These are phyloP conservation scores for Mucor saturninus DNA, from an alignment of 371 early-diverging fungal species.

Conservation along the genomic window DNA sequence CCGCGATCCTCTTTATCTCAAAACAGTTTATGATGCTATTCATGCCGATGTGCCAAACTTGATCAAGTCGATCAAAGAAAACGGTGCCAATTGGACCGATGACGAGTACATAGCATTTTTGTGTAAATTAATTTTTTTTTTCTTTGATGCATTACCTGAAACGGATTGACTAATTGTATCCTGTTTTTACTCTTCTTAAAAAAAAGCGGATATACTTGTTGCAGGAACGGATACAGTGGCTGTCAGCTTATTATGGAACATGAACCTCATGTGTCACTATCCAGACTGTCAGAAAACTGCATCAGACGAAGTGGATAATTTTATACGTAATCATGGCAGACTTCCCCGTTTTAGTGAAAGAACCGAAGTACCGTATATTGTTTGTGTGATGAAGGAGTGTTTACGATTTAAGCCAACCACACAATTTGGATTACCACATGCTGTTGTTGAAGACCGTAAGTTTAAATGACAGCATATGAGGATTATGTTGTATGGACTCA, in stretches of 20 bases:
- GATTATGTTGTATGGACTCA: not conserved
- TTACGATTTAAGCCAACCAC: constrained; percentile 18
- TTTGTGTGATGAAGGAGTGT: constrained; percentile 22
- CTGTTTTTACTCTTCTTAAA: not conserved
- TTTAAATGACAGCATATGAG: not conserved
- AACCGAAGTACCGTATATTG: constrained; percentile 7
- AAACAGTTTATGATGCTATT: constrained; percentile 11
- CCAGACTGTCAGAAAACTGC: constrained; percentile 19
- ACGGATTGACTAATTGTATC: not conserved
- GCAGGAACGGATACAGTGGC: constrained; percentile 24
- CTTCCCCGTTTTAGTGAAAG: constrained; percentile 20
- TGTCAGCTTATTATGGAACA: constrained; percentile 10
- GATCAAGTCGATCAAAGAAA: constrained; percentile 9
- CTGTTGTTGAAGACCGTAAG: constrained; percentile 18
- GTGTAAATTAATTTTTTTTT: not conserved
- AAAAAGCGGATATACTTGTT: constrained; percentile 20
- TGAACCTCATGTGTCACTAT: constrained; percentile 20
- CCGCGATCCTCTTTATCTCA: constrained; percentile 5
- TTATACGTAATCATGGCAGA: constrained; percentile 11
- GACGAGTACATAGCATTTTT: constrained; percentile 7
- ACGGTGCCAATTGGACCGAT: constrained; percentile 2
- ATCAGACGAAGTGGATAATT: constrained; percentile 19
- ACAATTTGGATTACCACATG: constrained; percentile 20
- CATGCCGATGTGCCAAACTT: constrained; percentile 6
- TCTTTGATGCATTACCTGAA: not conserved